Evolutionary conservation across 176 grass and related monocot genomes (phyloP).

Genomic region (Raddia distichophylla): DNA sequence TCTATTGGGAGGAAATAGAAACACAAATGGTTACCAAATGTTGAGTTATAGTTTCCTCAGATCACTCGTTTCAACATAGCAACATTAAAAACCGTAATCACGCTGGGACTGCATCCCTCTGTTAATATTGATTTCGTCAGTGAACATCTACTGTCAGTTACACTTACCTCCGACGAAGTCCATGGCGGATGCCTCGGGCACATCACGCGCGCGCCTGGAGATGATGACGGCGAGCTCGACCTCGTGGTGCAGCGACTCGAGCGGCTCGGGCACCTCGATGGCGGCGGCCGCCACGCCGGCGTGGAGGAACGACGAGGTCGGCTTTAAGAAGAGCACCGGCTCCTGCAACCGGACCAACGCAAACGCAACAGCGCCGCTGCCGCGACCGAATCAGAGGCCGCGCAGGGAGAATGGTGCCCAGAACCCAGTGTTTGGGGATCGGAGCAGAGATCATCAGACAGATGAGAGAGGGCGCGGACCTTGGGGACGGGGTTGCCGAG

Average conservation of each 20-base stretch:
- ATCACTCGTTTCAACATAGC: neutral
- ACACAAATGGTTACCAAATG: neutral
- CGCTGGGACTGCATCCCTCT: neutral
- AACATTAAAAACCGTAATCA: neutral
- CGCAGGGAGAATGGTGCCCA: neutral
- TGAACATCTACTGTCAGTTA: neutral
- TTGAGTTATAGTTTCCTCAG: neutral
- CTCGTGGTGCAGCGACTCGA: slow-evolving; percentile 88
- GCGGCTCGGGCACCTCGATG: slow-evolving; percentile 79
- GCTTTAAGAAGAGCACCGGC: slow-evolving; percentile 93
- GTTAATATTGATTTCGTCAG: neutral
- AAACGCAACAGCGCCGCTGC: neutral
- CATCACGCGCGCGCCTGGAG: slow-evolving; percentile 66
- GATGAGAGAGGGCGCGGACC: slow-evolving; percentile 30
- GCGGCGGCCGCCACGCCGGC: slow-evolving; percentile 59
- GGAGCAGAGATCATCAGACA: neutral
- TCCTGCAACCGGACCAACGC: slow-evolving; percentile 46
- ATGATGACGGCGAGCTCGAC: slow-evolving; percentile 97
- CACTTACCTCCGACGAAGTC: slow-evolving; percentile 84
- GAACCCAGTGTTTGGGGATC: neutral
- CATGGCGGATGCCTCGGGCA: slow-evolving; percentile 72
- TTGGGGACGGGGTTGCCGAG: slow-evolving; percentile 92
- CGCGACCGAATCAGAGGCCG: neutral
- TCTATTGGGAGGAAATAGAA: neutral
- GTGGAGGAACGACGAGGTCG: slow-evolving; percentile 89